These are phyloP conservation scores for Ottelia alismoides DNA, from an alignment of 106 monocot genomes.

Conservation along the genomic window DNA sequence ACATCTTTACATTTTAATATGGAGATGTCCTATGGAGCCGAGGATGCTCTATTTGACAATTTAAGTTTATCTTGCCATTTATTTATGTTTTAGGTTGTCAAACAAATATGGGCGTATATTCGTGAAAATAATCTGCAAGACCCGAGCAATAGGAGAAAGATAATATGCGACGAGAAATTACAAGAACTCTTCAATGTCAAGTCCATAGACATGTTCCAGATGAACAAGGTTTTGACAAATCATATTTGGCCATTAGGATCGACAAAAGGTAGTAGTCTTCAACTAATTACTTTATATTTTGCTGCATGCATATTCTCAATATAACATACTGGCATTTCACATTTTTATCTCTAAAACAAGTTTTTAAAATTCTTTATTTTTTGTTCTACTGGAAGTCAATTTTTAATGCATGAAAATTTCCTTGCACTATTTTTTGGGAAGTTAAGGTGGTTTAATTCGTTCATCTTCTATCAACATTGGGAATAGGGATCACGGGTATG, in stretches of 20 bases:
- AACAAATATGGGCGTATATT: constrained; percentile 84
- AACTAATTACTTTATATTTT: too few relatives aligned
- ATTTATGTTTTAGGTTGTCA: constrained; percentile 77
- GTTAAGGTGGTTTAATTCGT: too few relatives aligned
- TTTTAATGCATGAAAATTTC: too few relatives aligned
- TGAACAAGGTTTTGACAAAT: constrained; percentile 90
- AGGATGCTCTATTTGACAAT: neutral
- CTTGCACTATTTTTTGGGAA: too few relatives aligned
- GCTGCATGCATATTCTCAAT: too few relatives aligned
- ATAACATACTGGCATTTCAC: too few relatives aligned
- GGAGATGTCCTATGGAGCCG: neutral
- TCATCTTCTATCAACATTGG: too few relatives aligned
- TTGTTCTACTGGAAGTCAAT: too few relatives aligned
- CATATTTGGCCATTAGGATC: constrained; percentile 86
- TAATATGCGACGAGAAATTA: constrained; percentile 63
- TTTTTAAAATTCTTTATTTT: too few relatives aligned
- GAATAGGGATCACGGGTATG: too few relatives aligned
- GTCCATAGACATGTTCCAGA: constrained; percentile 95
- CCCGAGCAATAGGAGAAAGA: constrained; percentile 72
- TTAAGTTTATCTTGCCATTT: neutral
- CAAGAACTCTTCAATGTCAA: constrained; percentile 71
- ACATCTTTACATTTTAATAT: too few relatives aligned
- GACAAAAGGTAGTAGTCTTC: constrained; percentile 24
- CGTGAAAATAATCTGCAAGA: constrained; percentile 87
- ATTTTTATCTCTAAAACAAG: too few relatives aligned